Evolutionary conservation across 202 grass and related monocot species (phyloP).

Genomic region (Musa balbisiana): DNA sequence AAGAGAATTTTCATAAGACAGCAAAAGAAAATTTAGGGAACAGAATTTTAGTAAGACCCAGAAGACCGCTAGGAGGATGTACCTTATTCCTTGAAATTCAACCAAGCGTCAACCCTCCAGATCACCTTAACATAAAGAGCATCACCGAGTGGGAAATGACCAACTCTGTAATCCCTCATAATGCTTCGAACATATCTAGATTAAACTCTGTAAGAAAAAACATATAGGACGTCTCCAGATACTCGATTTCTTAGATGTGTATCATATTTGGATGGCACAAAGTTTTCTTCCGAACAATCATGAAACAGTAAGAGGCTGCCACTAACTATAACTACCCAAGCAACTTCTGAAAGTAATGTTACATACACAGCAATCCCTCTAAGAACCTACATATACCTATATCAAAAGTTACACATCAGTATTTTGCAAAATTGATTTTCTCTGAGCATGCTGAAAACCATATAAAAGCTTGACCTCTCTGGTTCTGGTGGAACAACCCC

Average conservation of each 20-base stretch:
- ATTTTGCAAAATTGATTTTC: constrained; percentile 29
- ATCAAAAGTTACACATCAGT: constrained; percentile 25
- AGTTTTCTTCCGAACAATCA: constrained; percentile 11
- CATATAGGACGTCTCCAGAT: neutral
- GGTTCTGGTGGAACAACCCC: neutral
- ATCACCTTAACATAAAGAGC: too few relatives aligned
- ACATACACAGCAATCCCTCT: constrained; percentile 1
- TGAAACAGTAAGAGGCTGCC: constrained; percentile 10
- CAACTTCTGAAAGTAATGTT: constrained; percentile 21
- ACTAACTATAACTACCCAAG: neutral
- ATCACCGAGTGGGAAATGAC: too few relatives aligned
- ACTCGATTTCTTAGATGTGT: neutral
- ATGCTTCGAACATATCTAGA: neutral
- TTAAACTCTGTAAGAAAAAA: neutral
- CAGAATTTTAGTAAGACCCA: too few relatives aligned
- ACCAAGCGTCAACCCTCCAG: too few relatives aligned
- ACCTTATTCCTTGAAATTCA: too few relatives aligned
- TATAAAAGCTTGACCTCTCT: constrained; percentile 1
- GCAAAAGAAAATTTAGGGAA: too few relatives aligned
- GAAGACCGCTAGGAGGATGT: too few relatives aligned
- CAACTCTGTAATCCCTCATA: too few relatives aligned
- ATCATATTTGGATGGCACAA: neutral
- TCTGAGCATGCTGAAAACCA: constrained; percentile 1
- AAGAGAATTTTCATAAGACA: too few relatives aligned
- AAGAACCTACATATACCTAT: constrained; percentile 15